Percentiles rank a stretch among this genome's conserved stretches.
These are phyloP conservation scores for Lachnellula hyalina DNA, from an alignment of 2,329 filamentous ascomycete species.

Conservation along the genomic window DNA sequence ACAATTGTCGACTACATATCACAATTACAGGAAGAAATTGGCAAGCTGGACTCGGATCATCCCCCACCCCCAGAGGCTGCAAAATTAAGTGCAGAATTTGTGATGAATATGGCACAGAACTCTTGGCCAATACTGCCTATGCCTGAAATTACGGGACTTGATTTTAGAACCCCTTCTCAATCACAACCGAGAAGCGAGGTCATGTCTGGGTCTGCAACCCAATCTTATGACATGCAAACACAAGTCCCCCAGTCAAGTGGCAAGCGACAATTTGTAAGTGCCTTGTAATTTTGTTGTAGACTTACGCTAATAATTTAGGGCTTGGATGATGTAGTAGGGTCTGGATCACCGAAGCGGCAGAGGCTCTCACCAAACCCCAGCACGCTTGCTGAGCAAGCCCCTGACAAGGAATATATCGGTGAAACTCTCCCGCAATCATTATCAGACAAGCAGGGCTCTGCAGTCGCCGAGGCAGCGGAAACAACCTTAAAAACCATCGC, in stretches of 20 bases:
- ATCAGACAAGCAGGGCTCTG: not conserved
- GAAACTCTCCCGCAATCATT: not conserved
- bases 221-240: constrained; percentile 9
- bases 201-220: constrained; percentile 8
- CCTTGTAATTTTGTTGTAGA: not conserved
- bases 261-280: constrained; percentile 21
- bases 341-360: constrained; percentile 21
- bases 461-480: not conserved
- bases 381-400: not conserved
- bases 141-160: constrained; percentile 20
- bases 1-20: constrained; percentile 21
- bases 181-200: constrained; percentile 1
- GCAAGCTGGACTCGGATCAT: constrained; percentile 15
- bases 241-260: not conserved
- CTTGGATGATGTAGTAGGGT: constrained; percentile 6
- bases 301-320: constrained; percentile 10
- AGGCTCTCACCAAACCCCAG: constrained; percentile 13
- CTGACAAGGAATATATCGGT: not conserved
- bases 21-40: constrained; percentile 21
- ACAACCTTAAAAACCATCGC: not conserved
- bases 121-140: constrained; percentile 23
- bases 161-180: constrained; percentile 1
- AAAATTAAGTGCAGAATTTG: constrained; percentile 19
- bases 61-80: constrained; percentile 22
- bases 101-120: constrained; percentile 8